phyloP scores from a whole-genome alignment of 495 filamentous ascomycete species.

The Hypoxylon fuscum region DNA sequence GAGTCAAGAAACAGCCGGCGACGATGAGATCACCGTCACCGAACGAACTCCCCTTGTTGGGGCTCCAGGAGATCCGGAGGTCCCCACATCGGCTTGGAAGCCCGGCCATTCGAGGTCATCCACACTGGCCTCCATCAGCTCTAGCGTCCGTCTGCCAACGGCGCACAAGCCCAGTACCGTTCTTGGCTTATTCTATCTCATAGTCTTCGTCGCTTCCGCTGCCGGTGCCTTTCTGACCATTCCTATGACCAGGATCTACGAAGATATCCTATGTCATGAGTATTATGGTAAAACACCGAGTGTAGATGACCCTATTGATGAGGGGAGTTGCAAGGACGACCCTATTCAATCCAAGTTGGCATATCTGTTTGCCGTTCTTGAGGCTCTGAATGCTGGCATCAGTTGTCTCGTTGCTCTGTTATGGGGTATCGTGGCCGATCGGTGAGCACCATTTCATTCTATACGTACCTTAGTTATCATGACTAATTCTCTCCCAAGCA shows the following conservation, averaged over 20 bases:
- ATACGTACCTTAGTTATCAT: background rate
- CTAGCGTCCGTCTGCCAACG: constrained; percentile 5
- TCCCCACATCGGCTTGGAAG: constrained; percentile 20
- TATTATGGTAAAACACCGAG: constrained; percentile 41
- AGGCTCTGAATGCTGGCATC: constrained; percentile 32
- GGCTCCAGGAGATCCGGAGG: background rate
- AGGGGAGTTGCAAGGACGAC: constrained; percentile 46
- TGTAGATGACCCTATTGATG: constrained; percentile 40
- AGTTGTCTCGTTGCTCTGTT: constrained; percentile 39
- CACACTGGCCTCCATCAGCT: constrained; percentile 19
- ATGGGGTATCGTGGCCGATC: constrained; percentile 43
- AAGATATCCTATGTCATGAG: constrained; percentile 52
- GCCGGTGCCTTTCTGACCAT: constrained; percentile 37
- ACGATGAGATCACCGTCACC: constrained; percentile 24
- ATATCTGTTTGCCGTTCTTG: constrained; percentile 42
- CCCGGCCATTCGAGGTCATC: constrained; percentile 28
- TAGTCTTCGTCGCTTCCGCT: constrained; percentile 28
- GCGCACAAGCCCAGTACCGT: constrained; percentile 12
- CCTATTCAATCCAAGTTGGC: constrained; percentile 47
- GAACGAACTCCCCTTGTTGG: constrained; percentile 32
- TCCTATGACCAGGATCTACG: constrained; percentile 46
- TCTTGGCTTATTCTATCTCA: constrained; percentile 20
- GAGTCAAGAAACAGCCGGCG: constrained; percentile 3
- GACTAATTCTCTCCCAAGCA: constrained; percentile 42
- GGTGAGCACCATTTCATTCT: constrained; percentile 24